Percentiles rank a stretch among this genome's conserved stretches.
Evolutionary conservation across 2,329 filamentous ascomycete species (phyloP).

Genomic region (Hypoxylon sp.): DNA sequence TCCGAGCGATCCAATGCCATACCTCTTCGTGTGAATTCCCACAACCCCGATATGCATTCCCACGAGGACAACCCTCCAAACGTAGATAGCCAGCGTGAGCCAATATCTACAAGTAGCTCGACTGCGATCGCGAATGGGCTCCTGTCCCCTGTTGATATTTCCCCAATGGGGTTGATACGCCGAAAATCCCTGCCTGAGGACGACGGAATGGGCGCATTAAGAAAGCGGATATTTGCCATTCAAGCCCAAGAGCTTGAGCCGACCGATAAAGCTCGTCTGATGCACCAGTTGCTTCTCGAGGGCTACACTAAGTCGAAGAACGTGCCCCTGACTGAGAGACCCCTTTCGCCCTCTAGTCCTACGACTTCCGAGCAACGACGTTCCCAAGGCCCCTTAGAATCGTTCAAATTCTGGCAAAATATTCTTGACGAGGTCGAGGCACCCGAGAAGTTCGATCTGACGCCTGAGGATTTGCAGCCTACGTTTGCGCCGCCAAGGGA

Average conservation of each 20-base stretch:
- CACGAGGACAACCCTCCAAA: conserved; percentile 17
- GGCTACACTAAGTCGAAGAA: conserved; percentile 64
- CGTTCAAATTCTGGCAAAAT: conserved; percentile 68
- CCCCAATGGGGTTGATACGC: conserved; percentile 16
- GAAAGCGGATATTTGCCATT: conserved; percentile 73
- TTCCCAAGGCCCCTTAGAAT: conserved; percentile 58
- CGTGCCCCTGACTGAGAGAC: conserved; percentile 41
- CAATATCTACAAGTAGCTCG: conserved; percentile 18
- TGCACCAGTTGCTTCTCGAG: conserved; percentile 76
- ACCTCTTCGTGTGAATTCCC: conserved; percentile 12
- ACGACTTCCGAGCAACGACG: conserved; percentile 51
- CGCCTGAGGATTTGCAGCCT: conserved; percentile 69
- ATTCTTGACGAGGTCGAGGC: conserved; percentile 51
- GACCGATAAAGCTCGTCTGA: conserved; percentile 73
- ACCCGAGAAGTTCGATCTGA: conserved; percentile 59
- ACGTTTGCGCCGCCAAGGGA: conserved; percentile 69
- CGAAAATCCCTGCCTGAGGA: conserved; percentile 69
- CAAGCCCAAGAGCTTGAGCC: conserved; percentile 67
- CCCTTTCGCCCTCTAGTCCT: conserved; percentile 51
- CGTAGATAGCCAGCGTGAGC: conserved; percentile 18
- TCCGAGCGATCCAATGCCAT: conserved; percentile 12
- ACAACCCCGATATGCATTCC: conserved; percentile 10
- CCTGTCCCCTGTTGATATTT: conserved; percentile 8
- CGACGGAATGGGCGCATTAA: conserved; percentile 76
- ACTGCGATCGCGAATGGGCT: conserved; percentile 25